Conservation (phyloP, 345 rosid genomes). For the Cardiospermum halicacabum region DNA sequence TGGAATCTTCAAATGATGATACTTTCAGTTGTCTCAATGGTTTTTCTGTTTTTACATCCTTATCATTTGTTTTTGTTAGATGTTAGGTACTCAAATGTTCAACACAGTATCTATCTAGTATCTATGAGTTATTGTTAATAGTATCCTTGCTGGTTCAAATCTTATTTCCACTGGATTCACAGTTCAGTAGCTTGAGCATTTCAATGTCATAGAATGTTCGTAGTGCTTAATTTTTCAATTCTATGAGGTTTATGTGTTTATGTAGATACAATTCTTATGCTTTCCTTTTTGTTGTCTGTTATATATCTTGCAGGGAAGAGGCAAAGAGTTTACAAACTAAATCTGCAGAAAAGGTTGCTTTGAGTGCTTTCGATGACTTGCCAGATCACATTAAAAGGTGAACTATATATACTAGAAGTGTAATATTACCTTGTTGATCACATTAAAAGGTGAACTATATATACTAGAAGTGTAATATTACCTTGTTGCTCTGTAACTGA, state of each 20-base stretch:
- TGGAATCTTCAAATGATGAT: background rate
- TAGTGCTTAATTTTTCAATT: background rate
- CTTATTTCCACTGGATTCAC: background rate
- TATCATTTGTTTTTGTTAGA: no score
- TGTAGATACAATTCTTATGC: background rate
- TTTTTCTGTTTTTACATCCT: background rate
- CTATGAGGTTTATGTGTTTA: background rate
- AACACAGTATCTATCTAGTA: background rate
- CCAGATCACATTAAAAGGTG: constrained; percentile 69
- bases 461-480: background rate
- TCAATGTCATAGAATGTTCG: background rate
- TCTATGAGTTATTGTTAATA: background rate
- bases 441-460: constrained; percentile 37
- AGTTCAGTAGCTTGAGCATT: background rate
- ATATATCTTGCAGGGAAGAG: constrained; percentile 59
- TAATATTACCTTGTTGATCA: background rate
- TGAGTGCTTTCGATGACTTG: constrained; percentile 21
- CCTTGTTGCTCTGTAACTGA: background rate
- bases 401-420: background rate
- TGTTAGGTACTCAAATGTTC: background rate
- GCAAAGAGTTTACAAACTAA: constrained; percentile 49
- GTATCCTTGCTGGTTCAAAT: background rate
- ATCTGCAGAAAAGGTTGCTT: constrained; percentile 20
- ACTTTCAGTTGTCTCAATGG: background rate
- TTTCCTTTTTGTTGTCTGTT: background rate